Evolutionary conservation across 306 rosid species (phyloP), one percentile per base, ranked within the genome.

Genomic region (Castanea sativa): DNA sequence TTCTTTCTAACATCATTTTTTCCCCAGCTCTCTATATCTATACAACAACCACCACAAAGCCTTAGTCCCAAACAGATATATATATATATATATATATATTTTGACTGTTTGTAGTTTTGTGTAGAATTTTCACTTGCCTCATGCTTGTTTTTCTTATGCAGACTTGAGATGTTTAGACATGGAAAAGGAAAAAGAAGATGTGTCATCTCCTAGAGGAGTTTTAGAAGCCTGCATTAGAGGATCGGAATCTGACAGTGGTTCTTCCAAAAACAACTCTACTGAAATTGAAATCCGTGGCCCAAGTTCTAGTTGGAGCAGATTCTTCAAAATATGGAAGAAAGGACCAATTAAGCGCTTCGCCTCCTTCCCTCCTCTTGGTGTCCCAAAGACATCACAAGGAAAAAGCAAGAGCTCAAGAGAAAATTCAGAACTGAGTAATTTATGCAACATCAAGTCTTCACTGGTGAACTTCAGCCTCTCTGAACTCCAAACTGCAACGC

Each of bases 201-300:
- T 3, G 15, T 57, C 80, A 41, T 90, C 99, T 69, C 99, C 99
- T 55, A 89, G 94, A 86, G 99, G 93, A 29, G 98, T 92, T 63
- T 76, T 95, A 57, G 99, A 92, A 84, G 87, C 85, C 12, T 84
- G 81, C 70, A 15, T 80, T 6, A 82, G 52, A 53, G 86, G 51
- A 29, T 79, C 61, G 30, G 91, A 86, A 20, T 73, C 68, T 2
- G 85, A 86, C 3, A 27, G 64, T 16, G 75, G 51, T 32, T 68
- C 83, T 79, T 65, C 45, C 3, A 83, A 78, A 57, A 77, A 74
- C 51, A 25, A 12, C 75, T 41, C 9, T 67, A 51, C 35, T 5
- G 90, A 85, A 73, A 11, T 73, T 2, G 82, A 86, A 41, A 67
- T 32, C 3, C 76, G 75, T 56, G 49, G 77, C 69, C 73, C 85